Evolutionary conservation across 192 early-diverging fungal genomes (phyloP), one percentile per base, ranked within the genome.

Genomic region (Kappamyces sp.): DNA sequence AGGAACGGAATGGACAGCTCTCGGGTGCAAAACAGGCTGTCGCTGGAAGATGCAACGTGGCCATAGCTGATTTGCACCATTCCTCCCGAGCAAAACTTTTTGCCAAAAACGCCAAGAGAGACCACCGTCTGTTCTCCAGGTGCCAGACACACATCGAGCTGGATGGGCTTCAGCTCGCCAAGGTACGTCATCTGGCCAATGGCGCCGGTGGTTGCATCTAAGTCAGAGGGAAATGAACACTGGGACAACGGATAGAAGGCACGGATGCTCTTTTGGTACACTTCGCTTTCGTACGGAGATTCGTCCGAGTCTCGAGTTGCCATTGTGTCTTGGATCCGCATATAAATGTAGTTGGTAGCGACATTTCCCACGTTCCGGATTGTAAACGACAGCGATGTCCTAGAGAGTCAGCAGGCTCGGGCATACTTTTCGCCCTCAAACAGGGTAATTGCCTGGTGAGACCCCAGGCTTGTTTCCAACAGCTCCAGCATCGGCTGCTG

Each of bases 361-460:
- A 76, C 77, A n/a, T 66, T 71, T 8, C 88, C 86, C 68, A 90
- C 87, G 63, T 92, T 92, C 59, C 86, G 84, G 10, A 92, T 44
- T 37, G 71, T 79, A 31, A 92, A 63, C 1, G 69, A 68, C 46
- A 90, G 78, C 0, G 63, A 62, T 1, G 85, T 78, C 49, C 85
- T 89, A 58, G 7, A 59, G 47, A 38, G 46, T 40, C n/a, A 53
- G 1, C 9, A 12, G 41, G 49, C 31, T 39, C 47, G 35, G 40
- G 58, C 68, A 34, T 70, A 90, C 87, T 70, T 68, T 70, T 91
- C 90, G 36, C 90, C 90, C 54, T 92, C 89, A 60, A 86, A 91
- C 6, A 91, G 57, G 86, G 90, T 91, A 10, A 89, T 61, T 4
- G 88, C 86, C 46, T 80, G 75, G 58, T 86, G 62, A 70, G 66